Percentiles rank a stretch among this genome's conserved stretches.
Evolutionary conservation across 208 protist species (phyloP).

Genomic region (Balamuthia mandrillaris): DNA sequence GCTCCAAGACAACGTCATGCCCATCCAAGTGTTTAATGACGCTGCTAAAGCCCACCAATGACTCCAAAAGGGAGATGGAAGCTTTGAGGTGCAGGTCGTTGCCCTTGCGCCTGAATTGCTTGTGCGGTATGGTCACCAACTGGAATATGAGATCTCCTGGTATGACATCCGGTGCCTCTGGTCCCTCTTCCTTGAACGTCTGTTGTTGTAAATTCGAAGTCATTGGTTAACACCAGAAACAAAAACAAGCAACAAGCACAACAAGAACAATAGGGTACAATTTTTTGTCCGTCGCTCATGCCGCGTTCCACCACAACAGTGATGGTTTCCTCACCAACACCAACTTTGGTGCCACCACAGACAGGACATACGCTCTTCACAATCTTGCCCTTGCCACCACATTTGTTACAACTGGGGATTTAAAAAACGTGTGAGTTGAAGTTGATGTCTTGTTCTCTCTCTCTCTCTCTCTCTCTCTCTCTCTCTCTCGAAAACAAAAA

Average conservation of each 20-base stretch:
- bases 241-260: background rate
- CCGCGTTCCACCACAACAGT: conserved; percentile 53
- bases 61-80: conserved; percentile 78
- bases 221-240: background rate
- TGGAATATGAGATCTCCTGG: conserved; percentile 65
- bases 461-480: too few species aligned
- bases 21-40: conserved; percentile 82
- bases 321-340: conserved; percentile 52
- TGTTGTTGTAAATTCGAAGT: background rate
- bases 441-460: too few species aligned
- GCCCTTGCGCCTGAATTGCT: conserved; percentile 76
- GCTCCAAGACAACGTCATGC: conserved; percentile 62
- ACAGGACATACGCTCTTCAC: conserved; percentile 73
- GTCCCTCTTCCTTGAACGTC: conserved; percentile 33
- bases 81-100: conserved; percentile 81
- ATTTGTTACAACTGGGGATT: conserved; percentile 74
- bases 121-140: conserved; percentile 43
- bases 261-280: background rate
- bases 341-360: conserved; percentile 78
- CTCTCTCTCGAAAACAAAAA: background rate
- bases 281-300: conserved; percentile 48
- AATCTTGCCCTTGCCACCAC: conserved; percentile 78
- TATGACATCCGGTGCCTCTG: conserved; percentile 50
- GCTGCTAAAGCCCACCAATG: conserved; percentile 83
- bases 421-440: background rate